These are phyloP conservation scores for Auriculariales sp. DNA, from an alignment of 768 basidiomycete genomes.

Conservation along the genomic window DNA sequence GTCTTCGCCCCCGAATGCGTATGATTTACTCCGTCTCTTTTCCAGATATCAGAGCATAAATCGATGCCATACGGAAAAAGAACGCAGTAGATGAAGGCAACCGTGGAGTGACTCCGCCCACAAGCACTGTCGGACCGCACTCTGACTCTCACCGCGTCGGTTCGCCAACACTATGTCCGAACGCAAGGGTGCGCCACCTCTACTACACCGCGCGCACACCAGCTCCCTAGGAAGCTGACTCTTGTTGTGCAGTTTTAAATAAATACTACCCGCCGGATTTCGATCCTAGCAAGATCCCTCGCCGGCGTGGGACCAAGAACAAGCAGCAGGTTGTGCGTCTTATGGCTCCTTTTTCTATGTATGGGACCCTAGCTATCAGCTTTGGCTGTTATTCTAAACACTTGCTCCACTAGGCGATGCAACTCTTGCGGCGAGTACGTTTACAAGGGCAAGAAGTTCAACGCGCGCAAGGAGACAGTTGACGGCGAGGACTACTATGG, in stretches of 20 bases:
- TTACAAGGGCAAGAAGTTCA: conserved; percentile 99
- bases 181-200: conserved; percentile 45
- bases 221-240: conserved; percentile 6
- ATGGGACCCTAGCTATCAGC: too few relatives aligned
- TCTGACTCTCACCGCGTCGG: too few relatives aligned
- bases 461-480: conserved; percentile 96
- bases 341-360: conserved; percentile 99
- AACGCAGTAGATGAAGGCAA: too few relatives aligned
- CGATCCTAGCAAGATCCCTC: conserved; percentile 90
- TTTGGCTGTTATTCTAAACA: too few relatives aligned
- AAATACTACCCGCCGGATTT: conserved; percentile 98
- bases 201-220: background rate
- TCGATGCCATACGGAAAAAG: too few relatives aligned
- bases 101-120: too few relatives aligned
- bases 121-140: too few relatives aligned
- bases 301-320: conserved; percentile 81
- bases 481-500: conserved; percentile 96
- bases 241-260: conserved; percentile 56
- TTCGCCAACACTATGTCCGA: conserved; percentile 61
- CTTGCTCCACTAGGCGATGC: conserved; percentile 69
- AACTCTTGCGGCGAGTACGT: conserved; percentile 98
- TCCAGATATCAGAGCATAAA: too few relatives aligned
- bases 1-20: too few relatives aligned
- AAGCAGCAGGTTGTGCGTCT: conserved; percentile 95
- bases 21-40: too few relatives aligned